A percentile compares a stretch with the other conserved stretches of the same genome.
These are phyloP conservation scores for Clarireedia monteithiana DNA, from an alignment of 2,329 filamentous ascomycete genomes.

Conservation along the genomic window DNA sequence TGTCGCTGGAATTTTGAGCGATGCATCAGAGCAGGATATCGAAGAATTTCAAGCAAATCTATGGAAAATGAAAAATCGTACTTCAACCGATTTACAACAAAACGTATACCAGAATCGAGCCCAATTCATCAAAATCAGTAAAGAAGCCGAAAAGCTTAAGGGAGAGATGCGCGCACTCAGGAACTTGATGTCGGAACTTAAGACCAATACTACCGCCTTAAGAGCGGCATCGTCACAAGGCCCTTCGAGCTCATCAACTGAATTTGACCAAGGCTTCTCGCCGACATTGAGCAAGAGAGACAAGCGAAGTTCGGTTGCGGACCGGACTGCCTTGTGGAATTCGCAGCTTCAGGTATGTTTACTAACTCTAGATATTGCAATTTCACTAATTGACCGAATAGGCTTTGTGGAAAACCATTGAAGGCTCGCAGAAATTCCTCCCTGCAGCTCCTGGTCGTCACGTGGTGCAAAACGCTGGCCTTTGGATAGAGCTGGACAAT, in stretches of 20 bases:
- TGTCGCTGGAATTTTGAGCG: conserved; percentile 38
- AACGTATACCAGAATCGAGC: conserved; percentile 96
- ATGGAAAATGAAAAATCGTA: conserved; percentile 25
- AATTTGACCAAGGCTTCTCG: conserved; percentile 44
- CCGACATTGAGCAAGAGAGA: conserved; percentile 58
- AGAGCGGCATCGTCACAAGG: conserved; percentile 49
- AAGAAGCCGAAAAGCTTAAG: conserved; percentile 97
- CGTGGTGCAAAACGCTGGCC: conserved; percentile 83
- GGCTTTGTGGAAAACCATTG: conserved; percentile 92
- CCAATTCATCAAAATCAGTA: conserved; percentile 98
- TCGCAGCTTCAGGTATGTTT: conserved; percentile 47
- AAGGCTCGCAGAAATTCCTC: conserved; percentile 93
- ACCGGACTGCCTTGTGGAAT: conserved; percentile 60
- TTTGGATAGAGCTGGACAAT: conserved; percentile 95
- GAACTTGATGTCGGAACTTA: conserved; percentile 88
- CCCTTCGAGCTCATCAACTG: conserved; percentile 35
- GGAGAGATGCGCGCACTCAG: conserved; percentile 87
- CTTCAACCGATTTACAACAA: conserved; percentile 68
- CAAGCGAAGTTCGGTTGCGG: conserved; percentile 82
- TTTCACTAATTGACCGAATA: conserved; percentile 30
- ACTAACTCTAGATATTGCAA: not conserved
- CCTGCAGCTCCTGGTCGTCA: conserved; percentile 87
- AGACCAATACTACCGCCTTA: conserved; percentile 62
- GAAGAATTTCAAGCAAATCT: conserved; percentile 27
- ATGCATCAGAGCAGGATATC: conserved; percentile 29